These are phyloP conservation scores for Kluyveromyces starmeri DNA, from an alignment of 805 yeast species.

Conservation along the genomic window DNA sequence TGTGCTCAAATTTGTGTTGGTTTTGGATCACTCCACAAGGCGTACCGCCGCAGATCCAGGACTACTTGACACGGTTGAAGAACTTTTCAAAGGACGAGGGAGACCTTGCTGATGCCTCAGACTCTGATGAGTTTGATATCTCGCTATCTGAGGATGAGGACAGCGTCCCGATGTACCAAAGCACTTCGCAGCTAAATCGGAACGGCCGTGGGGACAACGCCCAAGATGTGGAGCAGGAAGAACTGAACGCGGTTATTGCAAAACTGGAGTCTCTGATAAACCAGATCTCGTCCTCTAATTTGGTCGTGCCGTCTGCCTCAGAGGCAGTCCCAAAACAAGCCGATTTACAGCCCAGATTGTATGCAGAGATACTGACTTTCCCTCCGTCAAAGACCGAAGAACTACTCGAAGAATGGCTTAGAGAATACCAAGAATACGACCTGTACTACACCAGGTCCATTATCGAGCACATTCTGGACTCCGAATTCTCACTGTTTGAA, in stretches of 20 bases:
- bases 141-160: constrained; percentile 5
- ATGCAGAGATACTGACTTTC: not conserved
- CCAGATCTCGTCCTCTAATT: not conserved
- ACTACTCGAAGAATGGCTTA: constrained; percentile 2
- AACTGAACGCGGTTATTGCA: not conserved
- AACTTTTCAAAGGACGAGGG: constrained; percentile 3
- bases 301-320: no score
- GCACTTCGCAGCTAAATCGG: not conserved
- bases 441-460: not conserved
- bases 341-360: not conserved
- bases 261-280: not conserved
- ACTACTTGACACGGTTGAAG: not conserved
- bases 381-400: not conserved
- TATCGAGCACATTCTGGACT: not conserved
- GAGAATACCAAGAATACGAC: constrained; percentile 1
- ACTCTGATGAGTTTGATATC: constrained; percentile 5
- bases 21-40: not conserved
- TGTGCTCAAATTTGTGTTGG: constrained; percentile 2
- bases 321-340: no score
- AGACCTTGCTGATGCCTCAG: constrained; percentile 2
- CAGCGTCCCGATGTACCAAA: not conserved
- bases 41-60: not conserved
- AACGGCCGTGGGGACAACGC: no score
- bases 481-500: constrained; percentile 4
- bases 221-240: no score